Conservation (phyloP, 441 rosid genomes). For the Gossypium laxum region DNA sequence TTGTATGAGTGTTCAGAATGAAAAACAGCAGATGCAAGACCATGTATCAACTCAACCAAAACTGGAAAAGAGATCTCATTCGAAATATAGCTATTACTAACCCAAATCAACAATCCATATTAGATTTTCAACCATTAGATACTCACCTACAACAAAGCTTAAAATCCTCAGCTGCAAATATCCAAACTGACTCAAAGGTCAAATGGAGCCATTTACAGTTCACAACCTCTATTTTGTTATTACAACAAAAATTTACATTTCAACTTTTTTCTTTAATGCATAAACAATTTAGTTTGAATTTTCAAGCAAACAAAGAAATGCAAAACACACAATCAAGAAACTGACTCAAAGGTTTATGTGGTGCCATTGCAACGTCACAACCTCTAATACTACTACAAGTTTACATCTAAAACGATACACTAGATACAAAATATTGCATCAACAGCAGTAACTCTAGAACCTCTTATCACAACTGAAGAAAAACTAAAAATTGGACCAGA, state of each 20-base stretch:
- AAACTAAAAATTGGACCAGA: not conserved
- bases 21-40: not conserved
- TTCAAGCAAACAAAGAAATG: not conserved
- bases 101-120: not conserved
- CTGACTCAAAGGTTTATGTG: not conserved
- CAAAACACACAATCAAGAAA: not conserved
- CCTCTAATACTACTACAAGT: not conserved
- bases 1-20: not conserved
- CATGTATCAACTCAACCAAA: not conserved
- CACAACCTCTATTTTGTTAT: not conserved
- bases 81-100: not conserved
- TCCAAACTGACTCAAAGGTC: not conserved
- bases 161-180: not conserved
- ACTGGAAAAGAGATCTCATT: not conserved
- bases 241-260: not conserved
- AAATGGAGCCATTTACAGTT: not conserved
- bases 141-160: not conserved
- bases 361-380: not conserved
- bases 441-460: not conserved
- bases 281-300: not conserved
- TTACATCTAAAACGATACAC: not conserved
- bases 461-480: not conserved
- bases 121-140: not conserved
- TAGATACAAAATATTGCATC: not conserved
- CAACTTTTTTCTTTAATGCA: not conserved